A percentile compares a stretch with the other conserved stretches of the same genome.
phyloP scores from a whole-genome alignment of 164 flowering plant genomes.

The Houttuynia cordata region DNA sequence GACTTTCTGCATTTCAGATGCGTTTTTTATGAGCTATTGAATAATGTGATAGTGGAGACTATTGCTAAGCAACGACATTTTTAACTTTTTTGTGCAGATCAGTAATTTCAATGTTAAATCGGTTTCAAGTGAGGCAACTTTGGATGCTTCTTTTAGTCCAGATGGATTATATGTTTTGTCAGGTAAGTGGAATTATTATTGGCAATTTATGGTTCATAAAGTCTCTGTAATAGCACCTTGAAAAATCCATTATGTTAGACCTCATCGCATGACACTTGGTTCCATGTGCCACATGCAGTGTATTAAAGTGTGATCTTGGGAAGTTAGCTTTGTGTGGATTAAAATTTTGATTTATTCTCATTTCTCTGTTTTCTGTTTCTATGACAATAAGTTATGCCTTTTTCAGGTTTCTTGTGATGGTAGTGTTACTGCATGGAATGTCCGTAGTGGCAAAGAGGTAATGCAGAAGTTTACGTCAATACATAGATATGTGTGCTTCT shows the following conservation, averaged over 20 bases:
- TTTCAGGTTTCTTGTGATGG: constrained; percentile 78
- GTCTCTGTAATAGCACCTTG: not conserved
- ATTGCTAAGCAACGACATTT: not conserved
- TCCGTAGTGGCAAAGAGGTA: constrained; percentile 85
- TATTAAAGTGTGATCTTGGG: not conserved
- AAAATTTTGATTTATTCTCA: too few species aligned
- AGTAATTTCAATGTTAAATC: constrained; percentile 80
- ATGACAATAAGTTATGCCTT: not conserved
- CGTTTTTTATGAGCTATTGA: too few species aligned
- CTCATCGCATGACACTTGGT: not conserved
- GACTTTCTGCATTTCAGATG: constrained; percentile 10
- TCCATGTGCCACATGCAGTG: not conserved
- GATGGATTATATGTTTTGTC: constrained; percentile 94
- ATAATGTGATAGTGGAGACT: constrained; percentile 52
- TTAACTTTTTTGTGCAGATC: constrained; percentile 28
- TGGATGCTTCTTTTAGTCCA: constrained; percentile 98
- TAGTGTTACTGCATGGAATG: constrained; percentile 85
- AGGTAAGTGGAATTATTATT: constrained; percentile 32
- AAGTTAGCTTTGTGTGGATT: not conserved
- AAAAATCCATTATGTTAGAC: not conserved
- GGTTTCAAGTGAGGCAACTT: constrained; percentile 56
- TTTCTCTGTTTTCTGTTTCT: not conserved
- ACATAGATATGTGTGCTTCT: too few species aligned
- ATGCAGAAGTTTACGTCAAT: not conserved
- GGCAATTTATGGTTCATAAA: not conserved